A percentile compares a stretch with the other conserved stretches of the same genome.
phyloP scores from a whole-genome alignment of 2,329 filamentous ascomycete species.

The Metarhizium brunneum region DNA sequence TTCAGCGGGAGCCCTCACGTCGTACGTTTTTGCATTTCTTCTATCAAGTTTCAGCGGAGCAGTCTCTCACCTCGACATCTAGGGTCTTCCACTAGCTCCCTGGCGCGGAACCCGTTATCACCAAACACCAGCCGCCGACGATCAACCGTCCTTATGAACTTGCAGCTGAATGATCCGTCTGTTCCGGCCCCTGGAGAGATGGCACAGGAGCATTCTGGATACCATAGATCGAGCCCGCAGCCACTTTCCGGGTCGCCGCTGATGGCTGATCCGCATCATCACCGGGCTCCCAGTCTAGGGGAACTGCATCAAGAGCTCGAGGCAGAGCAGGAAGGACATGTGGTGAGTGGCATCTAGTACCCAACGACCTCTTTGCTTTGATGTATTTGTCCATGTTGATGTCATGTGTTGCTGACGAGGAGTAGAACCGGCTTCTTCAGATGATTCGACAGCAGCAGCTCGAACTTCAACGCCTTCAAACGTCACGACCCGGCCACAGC shows the following conservation, averaged over 20 bases:
- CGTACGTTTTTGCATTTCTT: slow-evolving; percentile 27
- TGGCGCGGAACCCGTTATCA: slow-evolving; percentile 31
- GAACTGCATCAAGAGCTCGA: slow-evolving; percentile 74
- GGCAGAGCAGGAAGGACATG: slow-evolving; percentile 70
- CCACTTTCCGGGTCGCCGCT: slow-evolving; percentile 39
- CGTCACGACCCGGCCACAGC: slow-evolving; percentile 27
- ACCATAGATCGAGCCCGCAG: slow-evolving; percentile 30
- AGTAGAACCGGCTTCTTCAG: slow-evolving; percentile 62
- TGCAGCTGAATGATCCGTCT: slow-evolving; percentile 62
- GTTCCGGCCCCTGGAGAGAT: slow-evolving; percentile 62
- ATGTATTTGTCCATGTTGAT: too few species aligned
- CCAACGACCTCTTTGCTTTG: too few species aligned
- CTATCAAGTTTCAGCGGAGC: neutral
- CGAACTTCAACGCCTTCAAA: slow-evolving; percentile 54
- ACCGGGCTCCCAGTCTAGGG: slow-evolving; percentile 60
- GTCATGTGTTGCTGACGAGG: neutral
- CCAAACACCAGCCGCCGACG: slow-evolving; percentile 49
- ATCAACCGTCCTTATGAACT: slow-evolving; percentile 62
- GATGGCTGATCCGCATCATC: slow-evolving; percentile 48
- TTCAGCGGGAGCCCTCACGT: slow-evolving; percentile 54
- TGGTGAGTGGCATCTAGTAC: slow-evolving; percentile 35
- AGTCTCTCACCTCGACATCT: slow-evolving; percentile 6
- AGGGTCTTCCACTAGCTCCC: slow-evolving; percentile 46
- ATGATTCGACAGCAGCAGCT: slow-evolving; percentile 71
- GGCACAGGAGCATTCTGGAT: slow-evolving; percentile 33